Evolutionary conservation across 257 asterid genomes (phyloP).

Genomic region (Anisodus tanguticus): DNA sequence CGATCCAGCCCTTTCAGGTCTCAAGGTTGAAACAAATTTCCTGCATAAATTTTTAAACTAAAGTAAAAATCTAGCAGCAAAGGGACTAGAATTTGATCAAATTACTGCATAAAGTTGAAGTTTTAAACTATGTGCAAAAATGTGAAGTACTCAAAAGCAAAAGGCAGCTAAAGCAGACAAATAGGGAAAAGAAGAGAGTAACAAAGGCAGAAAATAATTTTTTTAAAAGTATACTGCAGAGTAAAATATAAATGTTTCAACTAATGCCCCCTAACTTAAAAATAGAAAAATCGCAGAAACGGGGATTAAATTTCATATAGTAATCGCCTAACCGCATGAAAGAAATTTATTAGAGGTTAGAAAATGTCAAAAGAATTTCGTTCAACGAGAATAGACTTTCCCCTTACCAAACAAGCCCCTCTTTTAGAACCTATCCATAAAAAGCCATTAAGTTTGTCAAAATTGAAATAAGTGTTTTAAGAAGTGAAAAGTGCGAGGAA

Average conservation of each 20-base stretch:
- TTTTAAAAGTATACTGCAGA: neutral
- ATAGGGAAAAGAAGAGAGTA: neutral
- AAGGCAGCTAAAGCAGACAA: neutral
- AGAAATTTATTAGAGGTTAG: neutral
- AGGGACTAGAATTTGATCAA: neutral
- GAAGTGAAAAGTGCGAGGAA: neutral
- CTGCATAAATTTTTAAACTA: constrained; percentile 50
- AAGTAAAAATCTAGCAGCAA: constrained; percentile 28
- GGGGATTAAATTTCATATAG: too few relatives aligned
- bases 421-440: too few relatives aligned
- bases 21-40: constrained; percentile 89
- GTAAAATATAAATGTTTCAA: neutral
- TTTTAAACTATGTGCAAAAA: neutral
- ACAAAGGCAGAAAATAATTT: neutral
- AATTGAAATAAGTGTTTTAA: neutral
- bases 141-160: neutral
- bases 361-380: constrained; percentile 15
- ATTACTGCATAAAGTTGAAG: neutral
- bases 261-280: neutral
- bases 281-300: too few relatives aligned
- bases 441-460: neutral
- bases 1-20: constrained; percentile 73
- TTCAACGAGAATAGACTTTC: neutral
- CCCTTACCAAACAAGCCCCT: neutral
- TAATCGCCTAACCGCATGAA: neutral